These are phyloP conservation scores for Penicillium malachiteum DNA, from an alignment of 495 filamentous ascomycete genomes.

Conservation along the genomic window DNA sequence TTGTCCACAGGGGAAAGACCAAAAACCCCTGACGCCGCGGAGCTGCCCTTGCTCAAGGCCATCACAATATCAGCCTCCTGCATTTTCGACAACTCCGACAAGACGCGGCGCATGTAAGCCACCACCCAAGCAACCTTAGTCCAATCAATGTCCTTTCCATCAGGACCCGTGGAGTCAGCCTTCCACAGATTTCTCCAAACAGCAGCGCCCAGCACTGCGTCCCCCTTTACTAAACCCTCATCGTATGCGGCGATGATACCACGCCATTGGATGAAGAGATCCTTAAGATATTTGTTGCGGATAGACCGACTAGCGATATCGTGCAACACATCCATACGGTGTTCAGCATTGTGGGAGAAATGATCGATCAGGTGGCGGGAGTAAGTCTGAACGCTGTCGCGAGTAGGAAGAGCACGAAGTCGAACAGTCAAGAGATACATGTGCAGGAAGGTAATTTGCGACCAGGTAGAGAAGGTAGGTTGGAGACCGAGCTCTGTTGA, in stretches of 20 bases:
- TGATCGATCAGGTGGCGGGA: conserved; percentile 83
- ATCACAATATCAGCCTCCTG: conserved; percentile 56
- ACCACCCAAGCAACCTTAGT: conserved; percentile 70
- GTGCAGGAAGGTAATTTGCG: conserved; percentile 92
- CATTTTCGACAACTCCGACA: conserved; percentile 62
- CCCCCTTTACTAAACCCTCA: conserved; percentile 78
- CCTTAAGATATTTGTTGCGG: conserved; percentile 85
- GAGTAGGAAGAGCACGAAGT: conserved; percentile 67
- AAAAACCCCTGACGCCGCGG: conserved; percentile 33
- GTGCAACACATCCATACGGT: conserved; percentile 76
- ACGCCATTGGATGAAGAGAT: conserved; percentile 89
- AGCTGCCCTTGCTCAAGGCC: conserved; percentile 22
- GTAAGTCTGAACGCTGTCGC: conserved; percentile 58
- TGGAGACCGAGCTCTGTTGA: conserved; percentile 58
- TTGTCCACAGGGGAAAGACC: conserved; percentile 34
- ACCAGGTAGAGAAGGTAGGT: conserved; percentile 91
- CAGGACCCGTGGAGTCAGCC: conserved; percentile 45
- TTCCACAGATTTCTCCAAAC: conserved; percentile 94
- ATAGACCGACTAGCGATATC: conserved; percentile 60
- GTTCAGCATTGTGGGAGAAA: conserved; percentile 89
- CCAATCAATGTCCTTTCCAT: conserved; percentile 63
- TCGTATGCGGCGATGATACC: conserved; percentile 82
- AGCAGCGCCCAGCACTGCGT: conserved; percentile 81
- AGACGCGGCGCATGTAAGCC: conserved; percentile 69
- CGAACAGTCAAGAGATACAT: conserved; percentile 93